phyloP scores from a whole-genome alignment of 495 filamentous ascomycete species.

The Tuber melanosporum region DNA sequence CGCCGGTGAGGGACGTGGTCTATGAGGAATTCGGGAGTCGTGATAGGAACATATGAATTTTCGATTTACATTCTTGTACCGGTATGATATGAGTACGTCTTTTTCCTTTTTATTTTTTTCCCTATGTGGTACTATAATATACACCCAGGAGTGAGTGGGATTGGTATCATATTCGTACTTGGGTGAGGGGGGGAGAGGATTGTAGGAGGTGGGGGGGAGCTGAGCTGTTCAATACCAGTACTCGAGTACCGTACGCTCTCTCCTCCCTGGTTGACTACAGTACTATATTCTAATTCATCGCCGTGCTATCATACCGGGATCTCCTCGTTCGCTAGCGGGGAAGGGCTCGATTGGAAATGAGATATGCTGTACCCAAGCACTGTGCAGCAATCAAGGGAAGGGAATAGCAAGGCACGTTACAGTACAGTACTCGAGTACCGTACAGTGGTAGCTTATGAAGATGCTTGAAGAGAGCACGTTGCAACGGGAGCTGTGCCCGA shows the following conservation, averaged over 20 bases:
- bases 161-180: neutral
- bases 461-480: neutral
- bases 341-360: neutral
- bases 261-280: neutral
- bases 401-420: neutral
- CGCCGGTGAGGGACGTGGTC: neutral
- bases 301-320: neutral
- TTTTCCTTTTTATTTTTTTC: neutral
- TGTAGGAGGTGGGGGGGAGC: neutral
- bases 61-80: neutral
- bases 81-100: neutral
- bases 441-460: neutral
- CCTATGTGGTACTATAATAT: neutral
- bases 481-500: neutral
- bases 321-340: neutral
- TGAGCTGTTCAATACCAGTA: neutral
- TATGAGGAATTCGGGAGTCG: neutral
- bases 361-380: neutral
- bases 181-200: neutral
- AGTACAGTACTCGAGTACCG: no score
- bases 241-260: no score
- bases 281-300: neutral
- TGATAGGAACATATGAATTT: neutral
- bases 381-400: neutral
- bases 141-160: neutral